phyloP scores from a whole-genome alignment of 2,329 filamentous ascomycete genomes.

The Lachnellula occidentalis region DNA sequence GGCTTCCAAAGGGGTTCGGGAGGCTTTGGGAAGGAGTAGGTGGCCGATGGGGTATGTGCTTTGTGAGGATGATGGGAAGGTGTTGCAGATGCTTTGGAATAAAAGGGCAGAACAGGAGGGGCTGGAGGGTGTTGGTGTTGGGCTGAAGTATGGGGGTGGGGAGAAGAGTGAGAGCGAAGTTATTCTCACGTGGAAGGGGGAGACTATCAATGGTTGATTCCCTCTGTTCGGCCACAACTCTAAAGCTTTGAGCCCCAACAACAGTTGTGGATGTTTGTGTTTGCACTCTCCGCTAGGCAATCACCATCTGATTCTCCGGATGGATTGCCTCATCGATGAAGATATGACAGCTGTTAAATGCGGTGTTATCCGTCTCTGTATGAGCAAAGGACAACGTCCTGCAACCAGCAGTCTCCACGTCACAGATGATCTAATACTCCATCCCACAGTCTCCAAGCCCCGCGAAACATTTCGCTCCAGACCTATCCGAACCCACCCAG shows the following conservation, averaged over 20 bases:
- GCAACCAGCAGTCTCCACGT: neutral
- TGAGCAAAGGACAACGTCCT: neutral
- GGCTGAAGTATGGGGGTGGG: constrained; percentile 36
- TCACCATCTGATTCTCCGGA: neutral
- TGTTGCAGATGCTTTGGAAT: constrained; percentile 73
- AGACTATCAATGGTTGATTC: constrained; percentile 16
- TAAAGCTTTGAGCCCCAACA: neutral
- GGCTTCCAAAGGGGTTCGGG: constrained; percentile 73
- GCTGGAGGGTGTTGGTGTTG: constrained; percentile 53
- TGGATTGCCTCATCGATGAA: neutral
- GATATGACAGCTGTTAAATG: neutral
- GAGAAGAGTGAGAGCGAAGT: constrained; percentile 35
- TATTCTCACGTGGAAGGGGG: constrained; percentile 48
- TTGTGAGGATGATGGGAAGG: constrained; percentile 49
- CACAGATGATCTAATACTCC: neutral
- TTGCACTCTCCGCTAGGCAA: neutral
- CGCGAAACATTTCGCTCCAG: neutral
- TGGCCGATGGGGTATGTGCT: constrained; percentile 69
- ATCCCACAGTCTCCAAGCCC: neutral
- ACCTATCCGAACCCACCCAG: neutral
- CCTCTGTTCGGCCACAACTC: neutral
- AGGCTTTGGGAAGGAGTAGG: constrained; percentile 60
- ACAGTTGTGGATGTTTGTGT: constrained; percentile 1
- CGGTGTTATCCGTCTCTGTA: neutral
- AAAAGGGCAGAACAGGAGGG: constrained; percentile 54